Conservation (phyloP, 768 basidiomycete genomes). For the Mycena haematopus region DNA sequence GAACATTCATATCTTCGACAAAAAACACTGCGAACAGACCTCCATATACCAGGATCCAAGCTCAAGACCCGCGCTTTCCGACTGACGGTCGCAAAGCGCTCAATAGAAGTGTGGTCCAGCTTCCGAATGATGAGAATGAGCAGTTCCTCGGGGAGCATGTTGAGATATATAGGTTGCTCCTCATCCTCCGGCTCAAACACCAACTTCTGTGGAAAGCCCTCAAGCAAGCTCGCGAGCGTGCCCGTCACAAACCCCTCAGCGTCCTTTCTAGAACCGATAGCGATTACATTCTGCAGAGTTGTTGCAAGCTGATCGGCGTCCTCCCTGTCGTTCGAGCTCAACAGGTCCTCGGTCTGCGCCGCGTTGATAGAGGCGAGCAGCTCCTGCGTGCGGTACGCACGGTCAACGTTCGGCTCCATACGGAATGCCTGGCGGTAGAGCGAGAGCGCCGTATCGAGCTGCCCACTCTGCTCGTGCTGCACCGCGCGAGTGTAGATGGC, state of each 20-base stretch:
- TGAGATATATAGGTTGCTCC: constrained; percentile 58
- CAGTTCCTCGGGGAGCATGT: constrained; percentile 77
- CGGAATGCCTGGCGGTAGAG: constrained; percentile 86
- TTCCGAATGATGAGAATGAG: constrained; percentile 68
- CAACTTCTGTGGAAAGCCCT: constrained; percentile 53
- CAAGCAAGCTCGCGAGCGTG: constrained; percentile 54
- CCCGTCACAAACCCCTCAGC: constrained; percentile 40
- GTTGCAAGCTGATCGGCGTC: constrained; percentile 36
- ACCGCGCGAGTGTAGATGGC: constrained; percentile 75
- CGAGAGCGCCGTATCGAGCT: constrained; percentile 75
- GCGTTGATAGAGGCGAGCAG: constrained; percentile 44
- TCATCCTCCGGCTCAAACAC: constrained; percentile 77
- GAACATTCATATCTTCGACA: not conserved
- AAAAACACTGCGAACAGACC: constrained; percentile 47
- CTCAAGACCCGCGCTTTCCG: constrained; percentile 78
- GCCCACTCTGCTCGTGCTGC: constrained; percentile 72
- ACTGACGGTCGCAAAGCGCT: constrained; percentile 77
- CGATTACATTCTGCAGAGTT: constrained; percentile 36
- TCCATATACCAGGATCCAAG: constrained; percentile 77
- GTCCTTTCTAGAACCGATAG: constrained; percentile 26
- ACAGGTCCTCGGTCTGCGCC: constrained; percentile 27
- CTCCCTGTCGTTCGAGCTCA: constrained; percentile 19
- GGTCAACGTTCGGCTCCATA: constrained; percentile 77
- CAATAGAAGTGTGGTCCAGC: constrained; percentile 71
- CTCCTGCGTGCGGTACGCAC: constrained; percentile 68